Evolutionary conservation across 1,139 yeast species (phyloP).

Genomic region (Suhomyces bokatorum): DNA sequence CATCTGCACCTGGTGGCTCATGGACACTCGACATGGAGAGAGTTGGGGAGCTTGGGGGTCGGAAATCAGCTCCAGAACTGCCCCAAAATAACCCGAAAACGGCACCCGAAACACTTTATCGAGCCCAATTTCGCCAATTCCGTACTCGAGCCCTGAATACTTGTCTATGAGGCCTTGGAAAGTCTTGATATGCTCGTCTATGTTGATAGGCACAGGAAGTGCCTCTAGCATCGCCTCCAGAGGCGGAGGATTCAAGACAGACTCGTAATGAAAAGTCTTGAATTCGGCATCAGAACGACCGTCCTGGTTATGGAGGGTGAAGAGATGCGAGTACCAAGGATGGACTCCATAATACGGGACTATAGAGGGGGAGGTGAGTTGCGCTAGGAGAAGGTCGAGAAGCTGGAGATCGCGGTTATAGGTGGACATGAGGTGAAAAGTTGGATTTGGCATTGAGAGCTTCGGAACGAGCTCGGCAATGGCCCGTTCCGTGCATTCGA

Average conservation of each 20-base stretch:
- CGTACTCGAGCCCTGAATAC: slow-evolving; percentile 23
- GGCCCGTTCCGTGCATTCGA: slow-evolving; percentile 8
- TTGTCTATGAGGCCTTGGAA: slow-evolving; percentile 26
- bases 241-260: slow-evolving; percentile 49
- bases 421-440: slow-evolving; percentile 51
- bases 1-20: slow-evolving; percentile 64
- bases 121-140: slow-evolving; percentile 88
- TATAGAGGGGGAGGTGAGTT: slow-evolving; percentile 28
- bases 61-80: slow-evolving; percentile 1
- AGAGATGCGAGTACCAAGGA: slow-evolving; percentile 41
- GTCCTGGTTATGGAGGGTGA: slow-evolving; percentile 1
- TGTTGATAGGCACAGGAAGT: slow-evolving; percentile 63
- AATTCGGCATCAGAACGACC: slow-evolving; percentile 19
- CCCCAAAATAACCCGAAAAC: slow-evolving; percentile 54
- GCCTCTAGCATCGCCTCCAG: slow-evolving; percentile 40
- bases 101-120: slow-evolving; percentile 79
- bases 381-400: slow-evolving; percentile 33
- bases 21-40: slow-evolving; percentile 49
- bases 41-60: slow-evolving; percentile 19
- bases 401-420: slow-evolving; percentile 50
- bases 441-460: slow-evolving; percentile 7
- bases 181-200: slow-evolving; percentile 38
- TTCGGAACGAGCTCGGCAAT: slow-evolving; percentile 9
- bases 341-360: slow-evolving; percentile 79
- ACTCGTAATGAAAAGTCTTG: slow-evolving; percentile 54